These are phyloP conservation scores for Diaporthe citri DNA, from an alignment of 2,329 filamentous ascomycete species.

Conservation along the genomic window DNA sequence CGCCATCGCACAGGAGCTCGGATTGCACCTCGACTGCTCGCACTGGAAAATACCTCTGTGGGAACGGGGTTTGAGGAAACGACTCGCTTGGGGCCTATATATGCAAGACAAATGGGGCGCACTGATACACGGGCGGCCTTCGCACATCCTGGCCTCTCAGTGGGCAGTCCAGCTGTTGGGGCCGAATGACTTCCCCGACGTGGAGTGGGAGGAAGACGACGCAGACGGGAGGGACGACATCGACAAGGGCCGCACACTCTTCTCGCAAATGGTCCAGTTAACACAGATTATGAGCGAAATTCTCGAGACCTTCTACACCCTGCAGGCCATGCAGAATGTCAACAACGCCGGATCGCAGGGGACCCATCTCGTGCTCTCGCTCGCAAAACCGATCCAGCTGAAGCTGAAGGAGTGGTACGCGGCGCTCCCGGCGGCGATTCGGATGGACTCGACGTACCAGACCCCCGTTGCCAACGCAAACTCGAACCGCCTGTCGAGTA, in stretches of 20 bases:
- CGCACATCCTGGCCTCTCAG: slow-evolving; percentile 76
- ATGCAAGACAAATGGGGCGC: slow-evolving; percentile 84
- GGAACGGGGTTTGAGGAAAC: slow-evolving; percentile 72
- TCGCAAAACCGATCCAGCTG: slow-evolving; percentile 85
- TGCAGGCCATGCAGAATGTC: slow-evolving; percentile 79
- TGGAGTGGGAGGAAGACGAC: slow-evolving; percentile 74
- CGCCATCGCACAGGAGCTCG: slow-evolving; percentile 69
- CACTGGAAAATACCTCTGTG: slow-evolving; percentile 72
- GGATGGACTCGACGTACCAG: slow-evolving; percentile 74
- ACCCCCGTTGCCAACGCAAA: slow-evolving; percentile 50
- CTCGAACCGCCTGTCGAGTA: slow-evolving; percentile 66
- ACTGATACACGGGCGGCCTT: slow-evolving; percentile 86
- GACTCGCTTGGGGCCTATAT: slow-evolving; percentile 74
- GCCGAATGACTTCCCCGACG: slow-evolving; percentile 79
- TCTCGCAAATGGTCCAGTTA: slow-evolving; percentile 81
- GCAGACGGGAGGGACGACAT: slow-evolving; percentile 73
- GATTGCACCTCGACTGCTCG: slow-evolving; percentile 71
- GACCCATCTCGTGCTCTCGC: slow-evolving; percentile 78
- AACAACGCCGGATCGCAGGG: slow-evolving; percentile 75
- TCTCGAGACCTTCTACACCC: slow-evolving; percentile 85
- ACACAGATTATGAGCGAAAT: slow-evolving; percentile 84
- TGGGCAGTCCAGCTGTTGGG: slow-evolving; percentile 82
- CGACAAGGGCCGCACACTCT: slow-evolving; percentile 77
- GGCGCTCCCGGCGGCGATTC: slow-evolving; percentile 70
- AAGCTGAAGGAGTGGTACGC: slow-evolving; percentile 88